Conservation (phyloP, 139 green algal genomes). For the Chlorella sp. region DNA sequence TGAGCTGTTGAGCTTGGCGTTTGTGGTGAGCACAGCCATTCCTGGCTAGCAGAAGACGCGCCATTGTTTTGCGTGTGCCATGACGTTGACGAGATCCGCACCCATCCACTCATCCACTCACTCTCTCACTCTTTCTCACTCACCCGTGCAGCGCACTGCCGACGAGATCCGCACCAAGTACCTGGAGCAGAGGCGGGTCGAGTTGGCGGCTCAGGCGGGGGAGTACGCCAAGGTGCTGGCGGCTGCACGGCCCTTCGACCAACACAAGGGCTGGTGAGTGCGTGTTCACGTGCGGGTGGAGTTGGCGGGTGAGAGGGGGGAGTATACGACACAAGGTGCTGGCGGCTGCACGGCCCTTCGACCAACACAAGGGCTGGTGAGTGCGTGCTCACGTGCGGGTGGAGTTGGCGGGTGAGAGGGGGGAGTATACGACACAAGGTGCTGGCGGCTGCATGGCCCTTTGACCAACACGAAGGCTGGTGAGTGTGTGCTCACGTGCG, state of each 20-base stretch:
- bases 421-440: neutral
- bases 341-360: slow-evolving; percentile 8
- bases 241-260: slow-evolving; percentile 9
- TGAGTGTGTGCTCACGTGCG: too few species aligned
- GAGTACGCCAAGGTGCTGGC: slow-evolving; percentile 26
- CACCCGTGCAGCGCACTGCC: slow-evolving; percentile 37
- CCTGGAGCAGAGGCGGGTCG: slow-evolving; percentile 33
- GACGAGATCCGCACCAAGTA: slow-evolving; percentile 42
- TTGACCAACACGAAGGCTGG: slow-evolving; percentile 8
- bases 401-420: neutral
- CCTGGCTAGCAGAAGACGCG: too few species aligned
- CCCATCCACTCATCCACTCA: too few species aligned
- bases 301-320: neutral
- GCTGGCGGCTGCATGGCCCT: slow-evolving; percentile 6
- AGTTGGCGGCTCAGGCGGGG: slow-evolving; percentile 22
- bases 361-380: slow-evolving; percentile 9
- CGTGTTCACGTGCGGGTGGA: too few species aligned
- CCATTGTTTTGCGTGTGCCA: too few species aligned
- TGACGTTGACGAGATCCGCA: too few species aligned
- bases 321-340: slow-evolving; percentile 4
- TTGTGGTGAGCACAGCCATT: too few species aligned
- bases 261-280: slow-evolving; percentile 11
- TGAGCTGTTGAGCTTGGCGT: too few species aligned
- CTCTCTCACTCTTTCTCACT: too few species aligned
- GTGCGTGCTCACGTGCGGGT: too few species aligned